Evolutionary conservation across 768 basidiomycete genomes (phyloP).

Genomic region (Macrolepiota albuminosa): DNA sequence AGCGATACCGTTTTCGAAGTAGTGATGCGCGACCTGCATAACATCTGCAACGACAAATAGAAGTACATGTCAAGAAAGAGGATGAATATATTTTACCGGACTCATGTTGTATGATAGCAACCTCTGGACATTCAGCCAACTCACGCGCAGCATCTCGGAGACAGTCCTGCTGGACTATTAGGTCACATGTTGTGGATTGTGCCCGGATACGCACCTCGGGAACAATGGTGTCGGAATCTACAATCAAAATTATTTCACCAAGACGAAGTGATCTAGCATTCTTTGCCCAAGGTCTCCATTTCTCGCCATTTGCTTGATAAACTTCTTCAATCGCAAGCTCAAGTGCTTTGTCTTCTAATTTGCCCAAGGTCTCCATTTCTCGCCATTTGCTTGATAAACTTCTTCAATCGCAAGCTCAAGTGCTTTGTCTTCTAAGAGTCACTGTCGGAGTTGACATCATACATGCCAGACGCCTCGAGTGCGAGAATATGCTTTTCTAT

Average conservation of each 20-base stretch:
- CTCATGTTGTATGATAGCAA: conserved; percentile 89
- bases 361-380: conserved; percentile 69
- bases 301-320: conserved; percentile 49
- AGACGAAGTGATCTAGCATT: conserved; percentile 74
- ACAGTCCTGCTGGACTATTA: conserved; percentile 55
- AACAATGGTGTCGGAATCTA: conserved; percentile 78
- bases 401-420: conserved; percentile 74
- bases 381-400: conserved; percentile 52
- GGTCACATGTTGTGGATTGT: background rate
- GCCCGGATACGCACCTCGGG: conserved; percentile 47
- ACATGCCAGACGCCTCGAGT: conserved; percentile 37
- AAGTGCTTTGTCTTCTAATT: conserved; percentile 71
- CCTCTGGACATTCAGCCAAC: conserved; percentile 73
- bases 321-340: conserved; percentile 72
- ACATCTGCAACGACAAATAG: conserved; percentile 45
- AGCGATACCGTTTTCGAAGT: conserved; percentile 88
- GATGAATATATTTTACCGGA: conserved; percentile 44
- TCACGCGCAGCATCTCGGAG: conserved; percentile 88
- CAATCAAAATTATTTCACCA: conserved; percentile 74
- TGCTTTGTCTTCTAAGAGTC: conserved; percentile 67
- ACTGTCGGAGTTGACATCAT: conserved; percentile 30
- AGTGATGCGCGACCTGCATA: conserved; percentile 87
- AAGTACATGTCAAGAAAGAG: background rate
- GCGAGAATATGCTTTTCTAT: conserved; percentile 48
- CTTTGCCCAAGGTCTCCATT: conserved; percentile 71